phyloP scores from a whole-genome alignment of 768 basidiomycete genomes.

The Calvatia gigantea region DNA sequence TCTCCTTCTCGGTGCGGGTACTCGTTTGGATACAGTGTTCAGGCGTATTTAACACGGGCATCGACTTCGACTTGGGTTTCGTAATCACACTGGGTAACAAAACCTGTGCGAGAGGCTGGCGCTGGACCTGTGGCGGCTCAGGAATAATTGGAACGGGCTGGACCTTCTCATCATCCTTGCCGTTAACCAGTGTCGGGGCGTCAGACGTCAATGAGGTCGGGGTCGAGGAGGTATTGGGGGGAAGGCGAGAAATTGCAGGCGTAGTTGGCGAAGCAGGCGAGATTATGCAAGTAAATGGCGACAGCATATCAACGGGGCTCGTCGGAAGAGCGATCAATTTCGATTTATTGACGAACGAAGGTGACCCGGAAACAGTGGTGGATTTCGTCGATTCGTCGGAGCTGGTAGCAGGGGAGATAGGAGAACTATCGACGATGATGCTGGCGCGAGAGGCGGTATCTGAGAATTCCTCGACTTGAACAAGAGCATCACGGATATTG shows the following conservation, averaged over 20 bases:
- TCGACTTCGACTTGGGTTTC: background rate
- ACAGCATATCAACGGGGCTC: background rate
- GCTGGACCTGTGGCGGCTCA: background rate
- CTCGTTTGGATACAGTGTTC: constrained; percentile 1
- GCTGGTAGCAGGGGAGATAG: background rate
- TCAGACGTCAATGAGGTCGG: background rate
- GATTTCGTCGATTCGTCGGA: background rate
- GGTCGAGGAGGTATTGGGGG: background rate
- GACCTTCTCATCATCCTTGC: background rate
- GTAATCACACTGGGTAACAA: background rate
- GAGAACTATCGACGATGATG: background rate
- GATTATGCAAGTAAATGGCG: background rate
- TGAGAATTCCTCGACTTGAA: background rate
- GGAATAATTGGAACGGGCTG: background rate
- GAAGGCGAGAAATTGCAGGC: background rate
- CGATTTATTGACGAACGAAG: background rate
- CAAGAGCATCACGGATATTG: background rate
- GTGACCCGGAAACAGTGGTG: background rate
- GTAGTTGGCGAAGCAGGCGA: background rate
- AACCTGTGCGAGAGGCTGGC: background rate
- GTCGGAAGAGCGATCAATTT: background rate
- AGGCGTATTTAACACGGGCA: background rate
- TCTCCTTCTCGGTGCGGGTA: constrained; percentile 1
- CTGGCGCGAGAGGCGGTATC: background rate
- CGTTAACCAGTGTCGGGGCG: background rate